Conservation (phyloP, 2,329 filamentous ascomycete species). For the Mollisiaceae sp. region DNA sequence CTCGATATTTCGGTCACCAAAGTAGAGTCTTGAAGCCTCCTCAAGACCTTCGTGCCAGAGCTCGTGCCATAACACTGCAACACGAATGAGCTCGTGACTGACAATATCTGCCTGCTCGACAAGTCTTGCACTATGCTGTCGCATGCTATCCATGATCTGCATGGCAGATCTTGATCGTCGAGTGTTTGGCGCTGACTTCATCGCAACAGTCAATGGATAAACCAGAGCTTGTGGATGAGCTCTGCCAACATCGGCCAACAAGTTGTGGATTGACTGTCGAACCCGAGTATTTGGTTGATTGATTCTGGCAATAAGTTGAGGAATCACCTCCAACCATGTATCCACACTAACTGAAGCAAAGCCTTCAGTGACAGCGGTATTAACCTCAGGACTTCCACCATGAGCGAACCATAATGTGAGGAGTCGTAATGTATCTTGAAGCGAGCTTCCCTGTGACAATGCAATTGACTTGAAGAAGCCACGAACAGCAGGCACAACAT, state of each 20-base stretch:
- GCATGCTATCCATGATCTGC: constrained; percentile 98
- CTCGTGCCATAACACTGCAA: constrained; percentile 97
- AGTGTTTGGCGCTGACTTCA: constrained; percentile 87
- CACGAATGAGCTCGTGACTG: constrained; percentile 94
- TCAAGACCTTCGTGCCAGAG: constrained; percentile 98
- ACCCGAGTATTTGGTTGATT: constrained; percentile 93
- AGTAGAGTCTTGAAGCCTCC: constrained; percentile 95
- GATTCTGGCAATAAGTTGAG: constrained; percentile 95
- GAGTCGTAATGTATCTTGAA: constrained; percentile 92
- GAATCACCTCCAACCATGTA: constrained; percentile 98
- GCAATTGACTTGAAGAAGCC: constrained; percentile 99
- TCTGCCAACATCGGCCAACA: constrained; percentile 90
- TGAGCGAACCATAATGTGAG: constrained; percentile 97
- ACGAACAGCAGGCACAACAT: constrained; percentile 92
- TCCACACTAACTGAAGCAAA: constrained; percentile 93
- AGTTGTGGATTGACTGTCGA: constrained; percentile 86
- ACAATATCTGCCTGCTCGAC: constrained; percentile 96
- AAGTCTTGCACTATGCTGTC: constrained; percentile 87
- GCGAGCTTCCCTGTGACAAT: constrained; percentile 85
- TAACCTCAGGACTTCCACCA: constrained; percentile 87
- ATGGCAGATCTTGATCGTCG: constrained; percentile 85
- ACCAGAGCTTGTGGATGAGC: constrained; percentile 95
- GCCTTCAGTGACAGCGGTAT: constrained; percentile 84
- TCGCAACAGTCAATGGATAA: constrained; percentile 95
- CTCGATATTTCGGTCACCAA: constrained; percentile 95